A percentile compares a stretch with the other conserved stretches of the same genome.
phyloP scores from a whole-genome alignment of 2,329 filamentous ascomycete species.

The Blastomyces gilchristii region DNA sequence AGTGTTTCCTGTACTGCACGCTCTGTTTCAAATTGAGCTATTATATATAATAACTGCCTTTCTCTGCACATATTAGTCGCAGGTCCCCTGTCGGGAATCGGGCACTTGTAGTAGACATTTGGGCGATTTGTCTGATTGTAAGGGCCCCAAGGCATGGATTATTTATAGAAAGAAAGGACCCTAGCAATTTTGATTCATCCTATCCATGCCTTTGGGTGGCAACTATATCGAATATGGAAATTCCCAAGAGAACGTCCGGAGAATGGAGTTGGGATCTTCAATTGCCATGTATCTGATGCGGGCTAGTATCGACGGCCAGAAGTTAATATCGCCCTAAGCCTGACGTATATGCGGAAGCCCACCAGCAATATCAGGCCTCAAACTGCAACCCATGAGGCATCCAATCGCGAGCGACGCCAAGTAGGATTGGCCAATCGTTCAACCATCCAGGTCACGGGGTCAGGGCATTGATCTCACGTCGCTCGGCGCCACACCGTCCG shows the following conservation, averaged over 20 bases:
- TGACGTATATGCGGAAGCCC: neutral
- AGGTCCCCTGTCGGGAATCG: neutral
- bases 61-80: neutral
- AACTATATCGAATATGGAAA: neutral
- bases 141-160: neutral
- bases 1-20: neutral
- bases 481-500: neutral
- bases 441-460: neutral
- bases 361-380: neutral
- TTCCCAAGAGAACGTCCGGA: neutral
- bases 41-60: neutral
- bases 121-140: neutral
- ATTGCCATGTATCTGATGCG: neutral
- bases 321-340: neutral
- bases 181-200: constrained; percentile 1
- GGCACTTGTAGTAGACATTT: neutral
- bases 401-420: constrained; percentile 8
- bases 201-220: neutral
- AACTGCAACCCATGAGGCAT: constrained; percentile 11
- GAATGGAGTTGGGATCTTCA: neutral
- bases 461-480: constrained; percentile 2
- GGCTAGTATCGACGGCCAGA: neutral
- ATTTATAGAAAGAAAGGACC: neutral
- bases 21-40: constrained; percentile 1
- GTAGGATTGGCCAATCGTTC: constrained; percentile 9